Percentiles rank a stretch among this genome's conserved stretches.
These are phyloP conservation scores for Pseudopyricularia javanii DNA, from an alignment of 2,329 filamentous ascomycete species.

Conservation along the genomic window DNA sequence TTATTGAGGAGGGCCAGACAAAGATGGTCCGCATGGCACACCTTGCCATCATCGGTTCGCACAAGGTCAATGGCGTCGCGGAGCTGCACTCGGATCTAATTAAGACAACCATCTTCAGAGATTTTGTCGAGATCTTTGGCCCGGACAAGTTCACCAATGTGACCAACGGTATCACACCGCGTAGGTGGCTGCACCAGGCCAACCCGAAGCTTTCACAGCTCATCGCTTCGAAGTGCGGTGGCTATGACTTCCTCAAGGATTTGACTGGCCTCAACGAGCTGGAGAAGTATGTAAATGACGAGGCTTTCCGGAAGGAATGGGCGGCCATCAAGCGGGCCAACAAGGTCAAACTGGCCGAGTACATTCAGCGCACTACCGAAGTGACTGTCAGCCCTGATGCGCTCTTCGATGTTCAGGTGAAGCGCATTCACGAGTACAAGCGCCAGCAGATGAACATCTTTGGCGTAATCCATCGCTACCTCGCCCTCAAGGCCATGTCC, in stretches of 20 bases:
- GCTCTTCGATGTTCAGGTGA: slow-evolving; percentile 95
- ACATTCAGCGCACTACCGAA: slow-evolving; percentile 73
- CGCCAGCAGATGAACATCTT: slow-evolving; percentile 98
- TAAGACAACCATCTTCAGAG: slow-evolving; percentile 98
- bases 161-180: slow-evolving; percentile 93
- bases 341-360: slow-evolving; percentile 82
- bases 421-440: slow-evolving; percentile 99
- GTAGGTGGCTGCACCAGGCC: slow-evolving; percentile 93
- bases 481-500: slow-evolving; percentile 75
- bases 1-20: slow-evolving; percentile 91
- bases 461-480: slow-evolving; percentile 88
- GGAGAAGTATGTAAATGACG: slow-evolving; percentile 73
- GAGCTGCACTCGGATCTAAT: slow-evolving; percentile 96
- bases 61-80: slow-evolving; percentile 98
- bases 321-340: slow-evolving; percentile 93
- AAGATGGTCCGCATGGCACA: slow-evolving; percentile 99
- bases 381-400: slow-evolving; percentile 76
- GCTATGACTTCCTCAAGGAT: slow-evolving; percentile 79
- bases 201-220: slow-evolving; percentile 86
- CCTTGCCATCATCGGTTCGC: slow-evolving; percentile 88
- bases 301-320: slow-evolving; percentile 88
- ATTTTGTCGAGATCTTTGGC: slow-evolving; percentile 91
- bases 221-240: slow-evolving; percentile 79
- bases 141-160: slow-evolving; percentile 98
- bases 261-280: slow-evolving; percentile 77